Evolutionary conservation across 2,329 filamentous ascomycete genomes (phyloP).

Genomic region (Neofusicoccum umdonicola): DNA sequence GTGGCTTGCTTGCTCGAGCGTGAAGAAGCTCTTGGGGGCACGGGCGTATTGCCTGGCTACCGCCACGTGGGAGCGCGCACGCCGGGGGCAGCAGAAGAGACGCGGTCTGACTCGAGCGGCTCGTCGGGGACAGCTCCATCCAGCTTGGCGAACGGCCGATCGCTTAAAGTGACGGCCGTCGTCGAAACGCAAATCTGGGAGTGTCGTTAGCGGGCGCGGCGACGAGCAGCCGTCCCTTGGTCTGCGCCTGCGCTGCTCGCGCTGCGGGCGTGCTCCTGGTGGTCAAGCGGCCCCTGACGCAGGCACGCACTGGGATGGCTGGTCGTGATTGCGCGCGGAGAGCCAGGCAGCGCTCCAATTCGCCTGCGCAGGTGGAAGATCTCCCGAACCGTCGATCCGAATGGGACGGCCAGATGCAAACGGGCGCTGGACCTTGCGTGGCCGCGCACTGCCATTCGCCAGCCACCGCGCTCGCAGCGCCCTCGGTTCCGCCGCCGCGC

Average conservation of each 20-base stretch:
- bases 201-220: not conserved
- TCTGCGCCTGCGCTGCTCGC: not conserved
- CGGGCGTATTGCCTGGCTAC: not conserved
- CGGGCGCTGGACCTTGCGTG: not conserved
- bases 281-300: not conserved
- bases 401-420: not conserved
- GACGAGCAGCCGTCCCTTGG: not conserved
- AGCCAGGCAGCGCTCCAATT: not conserved
- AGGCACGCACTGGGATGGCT: not conserved
- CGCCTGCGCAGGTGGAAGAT: not conserved
- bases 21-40: not conserved
- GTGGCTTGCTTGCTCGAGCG: not conserved
- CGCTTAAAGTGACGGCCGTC: not conserved
- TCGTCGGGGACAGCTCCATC: not conserved
- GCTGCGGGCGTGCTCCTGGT: not conserved
- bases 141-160: not conserved
- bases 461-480: not conserved
- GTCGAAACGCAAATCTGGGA: not conserved
- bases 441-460: not conserved
- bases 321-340: not conserved
- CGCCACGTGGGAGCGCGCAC: not conserved
- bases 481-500: not conserved
- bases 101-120: not conserved
- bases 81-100: not conserved
- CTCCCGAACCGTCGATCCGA: conserved; percentile 12